Evolutionary conservation across 371 early-diverging fungal species (phyloP).

Genomic region (Syncephalastrum sp.): DNA sequence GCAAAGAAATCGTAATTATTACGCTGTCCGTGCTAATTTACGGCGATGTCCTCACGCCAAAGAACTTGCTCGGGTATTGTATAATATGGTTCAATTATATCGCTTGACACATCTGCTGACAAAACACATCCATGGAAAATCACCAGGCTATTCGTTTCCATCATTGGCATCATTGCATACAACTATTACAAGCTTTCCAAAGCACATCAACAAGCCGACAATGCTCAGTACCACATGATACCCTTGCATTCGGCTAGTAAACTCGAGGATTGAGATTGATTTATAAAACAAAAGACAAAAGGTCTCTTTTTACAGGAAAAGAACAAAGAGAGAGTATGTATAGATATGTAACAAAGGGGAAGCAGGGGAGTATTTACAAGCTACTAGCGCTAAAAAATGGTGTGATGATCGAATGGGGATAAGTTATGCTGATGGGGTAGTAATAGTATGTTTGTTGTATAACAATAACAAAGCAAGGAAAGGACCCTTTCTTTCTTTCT

Average conservation of each 20-base stretch:
- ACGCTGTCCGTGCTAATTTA: constrained; percentile 56
- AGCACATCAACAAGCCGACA: constrained; percentile 19
- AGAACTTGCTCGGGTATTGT: constrained; percentile 51
- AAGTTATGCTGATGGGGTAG: not conserved
- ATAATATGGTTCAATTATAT: not conserved
- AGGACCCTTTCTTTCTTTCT: not conserved
- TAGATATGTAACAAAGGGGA: constrained; percentile 1
- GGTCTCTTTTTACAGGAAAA: not conserved
- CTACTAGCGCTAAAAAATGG: not conserved
- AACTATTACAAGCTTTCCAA: constrained; percentile 57
- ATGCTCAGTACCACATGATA: constrained; percentile 24
- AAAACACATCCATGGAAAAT: not conserved
- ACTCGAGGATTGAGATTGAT: constrained; percentile 22
- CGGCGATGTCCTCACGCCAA: constrained; percentile 53
- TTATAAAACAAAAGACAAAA: constrained; percentile 3
- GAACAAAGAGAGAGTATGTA: not conserved
- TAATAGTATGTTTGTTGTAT: not conserved
- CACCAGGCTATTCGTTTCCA: constrained; percentile 54
- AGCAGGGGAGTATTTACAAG: not conserved
- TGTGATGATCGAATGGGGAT: not conserved
- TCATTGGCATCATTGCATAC: constrained; percentile 57
- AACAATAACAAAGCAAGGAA: not conserved
- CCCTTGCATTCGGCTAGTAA: constrained; percentile 31
- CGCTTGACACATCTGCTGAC: not conserved
- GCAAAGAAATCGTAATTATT: constrained; percentile 68